A percentile compares a stretch with the other conserved stretches of the same genome.
phyloP scores from a whole-genome alignment of 2,329 filamentous ascomycete genomes.

The Colletotrichum kahawae region DNA sequence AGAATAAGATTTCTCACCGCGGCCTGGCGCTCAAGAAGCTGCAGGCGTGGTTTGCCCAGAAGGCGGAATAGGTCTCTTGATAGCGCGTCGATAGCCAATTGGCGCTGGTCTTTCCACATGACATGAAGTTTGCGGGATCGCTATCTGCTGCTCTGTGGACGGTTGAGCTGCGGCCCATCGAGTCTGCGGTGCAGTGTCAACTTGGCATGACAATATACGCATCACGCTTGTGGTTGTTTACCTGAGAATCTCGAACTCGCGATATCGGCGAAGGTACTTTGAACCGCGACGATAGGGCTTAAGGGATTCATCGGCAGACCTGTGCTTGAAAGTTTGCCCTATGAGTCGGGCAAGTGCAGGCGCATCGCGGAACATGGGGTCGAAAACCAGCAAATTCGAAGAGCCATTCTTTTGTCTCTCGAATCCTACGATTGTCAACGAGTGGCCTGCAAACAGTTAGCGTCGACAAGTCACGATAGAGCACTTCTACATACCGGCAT shows the following conservation, averaged over 20 bases:
- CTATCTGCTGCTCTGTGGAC: background rate
- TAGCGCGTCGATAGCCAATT: background rate
- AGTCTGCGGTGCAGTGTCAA: background rate
- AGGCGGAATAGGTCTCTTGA: background rate
- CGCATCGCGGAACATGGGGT: conserved; percentile 80
- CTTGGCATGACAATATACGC: background rate
- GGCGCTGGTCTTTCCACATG: background rate
- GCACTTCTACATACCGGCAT: conserved; percentile 59
- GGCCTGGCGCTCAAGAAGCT: conserved; percentile 87
- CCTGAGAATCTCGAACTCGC: conserved; percentile 77
- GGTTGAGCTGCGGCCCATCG: background rate
- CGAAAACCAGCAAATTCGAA: conserved; percentile 81
- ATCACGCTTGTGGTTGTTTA: background rate
- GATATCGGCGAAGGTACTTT: conserved; percentile 71
- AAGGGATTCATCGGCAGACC: conserved; percentile 59
- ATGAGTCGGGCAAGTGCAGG: conserved; percentile 65
- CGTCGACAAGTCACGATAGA: background rate
- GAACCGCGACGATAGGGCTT: conserved; percentile 76
- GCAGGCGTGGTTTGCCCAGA: conserved; percentile 74
- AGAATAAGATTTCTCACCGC: conserved; percentile 94
- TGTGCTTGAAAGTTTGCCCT: conserved; percentile 49
- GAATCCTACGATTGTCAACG: conserved; percentile 86
- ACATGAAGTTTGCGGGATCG: background rate
- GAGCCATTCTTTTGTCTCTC: conserved; percentile 71
- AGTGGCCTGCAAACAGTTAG: conserved; percentile 66